Conservation (phyloP, 2,329 filamentous ascomycete species). For the Hymenoscyphus repandus region DNA sequence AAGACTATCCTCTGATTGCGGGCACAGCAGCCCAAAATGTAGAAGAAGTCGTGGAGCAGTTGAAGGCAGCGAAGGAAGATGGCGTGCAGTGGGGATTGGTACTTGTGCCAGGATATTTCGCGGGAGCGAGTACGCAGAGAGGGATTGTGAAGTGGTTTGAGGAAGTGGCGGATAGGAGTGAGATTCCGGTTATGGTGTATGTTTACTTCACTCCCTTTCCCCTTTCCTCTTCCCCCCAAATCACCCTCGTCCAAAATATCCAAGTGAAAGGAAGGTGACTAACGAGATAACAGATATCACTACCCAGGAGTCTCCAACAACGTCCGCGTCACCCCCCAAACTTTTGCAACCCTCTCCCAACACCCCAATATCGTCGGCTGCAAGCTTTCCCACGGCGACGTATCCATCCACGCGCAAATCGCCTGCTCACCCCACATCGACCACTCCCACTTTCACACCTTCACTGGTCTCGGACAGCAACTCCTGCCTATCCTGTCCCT, state of each 20-base stretch:
- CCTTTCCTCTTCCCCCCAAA: background rate
- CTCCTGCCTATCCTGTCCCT: conserved; percentile 57
- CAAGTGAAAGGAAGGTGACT: background rate
- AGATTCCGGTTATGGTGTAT: conserved; percentile 55
- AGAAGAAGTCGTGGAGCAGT: conserved; percentile 49
- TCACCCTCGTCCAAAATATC: background rate
- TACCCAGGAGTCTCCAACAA: conserved; percentile 64
- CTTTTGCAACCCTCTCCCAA: conserved; percentile 50
- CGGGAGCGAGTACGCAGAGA: conserved; percentile 50
- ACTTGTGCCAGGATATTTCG: conserved; percentile 62
- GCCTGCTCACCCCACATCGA: conserved; percentile 55
- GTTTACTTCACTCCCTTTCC: conserved; percentile 9
- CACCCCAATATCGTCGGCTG: conserved; percentile 65
- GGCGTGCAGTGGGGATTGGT: conserved; percentile 59
- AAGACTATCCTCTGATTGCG: conserved; percentile 54
- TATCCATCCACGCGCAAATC: conserved; percentile 59
- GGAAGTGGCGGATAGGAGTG: conserved; percentile 53
- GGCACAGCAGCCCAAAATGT: conserved; percentile 53
- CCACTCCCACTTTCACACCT: conserved; percentile 52
- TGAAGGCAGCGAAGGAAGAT: conserved; percentile 44
- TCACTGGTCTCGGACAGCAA: conserved; percentile 62
- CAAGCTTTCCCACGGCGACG: conserved; percentile 64
- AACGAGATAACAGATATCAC: conserved; percentile 37
- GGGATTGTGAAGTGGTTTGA: conserved; percentile 57
- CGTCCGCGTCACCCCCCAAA: conserved; percentile 51